These are phyloP conservation scores for Moniliophthora roreri DNA, from an alignment of 1,284 basidiomycete genomes.

Conservation along the genomic window DNA sequence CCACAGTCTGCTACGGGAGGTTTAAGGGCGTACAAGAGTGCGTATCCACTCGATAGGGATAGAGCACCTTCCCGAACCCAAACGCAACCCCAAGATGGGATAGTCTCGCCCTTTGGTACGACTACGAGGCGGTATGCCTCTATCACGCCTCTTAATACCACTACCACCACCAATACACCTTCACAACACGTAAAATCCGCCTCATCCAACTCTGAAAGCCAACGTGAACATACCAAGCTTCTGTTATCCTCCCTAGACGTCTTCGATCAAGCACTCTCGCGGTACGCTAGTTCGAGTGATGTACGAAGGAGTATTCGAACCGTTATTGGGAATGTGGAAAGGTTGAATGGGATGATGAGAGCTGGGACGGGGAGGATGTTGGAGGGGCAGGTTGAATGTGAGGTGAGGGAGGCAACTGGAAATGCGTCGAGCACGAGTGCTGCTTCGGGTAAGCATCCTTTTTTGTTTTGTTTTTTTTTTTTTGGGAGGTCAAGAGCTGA, in stretches of 20 bases:
- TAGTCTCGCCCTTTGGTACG: constrained; percentile 23
- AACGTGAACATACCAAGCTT: constrained; percentile 57
- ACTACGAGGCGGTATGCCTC: constrained; percentile 2
- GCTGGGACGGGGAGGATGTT: constrained; percentile 54
- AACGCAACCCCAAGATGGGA: constrained; percentile 19
- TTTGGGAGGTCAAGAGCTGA: no score
- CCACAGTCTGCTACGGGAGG: no score
- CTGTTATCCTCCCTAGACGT: constrained; percentile 67
- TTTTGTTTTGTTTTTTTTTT: no score
- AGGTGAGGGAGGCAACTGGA: constrained; percentile 49
- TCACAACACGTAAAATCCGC: no score
- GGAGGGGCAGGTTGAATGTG: constrained; percentile 71
- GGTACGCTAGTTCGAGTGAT: constrained; percentile 44
- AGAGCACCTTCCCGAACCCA: constrained; percentile 24
- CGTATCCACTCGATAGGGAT: constrained; percentile 19
- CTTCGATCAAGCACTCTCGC: constrained; percentile 65
- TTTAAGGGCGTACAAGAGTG: constrained; percentile 29
- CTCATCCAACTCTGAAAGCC: no score
- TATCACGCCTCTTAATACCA: neutral
- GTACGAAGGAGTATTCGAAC: constrained; percentile 58
- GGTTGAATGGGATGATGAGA: constrained; percentile 60
- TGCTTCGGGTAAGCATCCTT: no score
- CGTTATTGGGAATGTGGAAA: constrained; percentile 64
- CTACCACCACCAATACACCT: neutral
- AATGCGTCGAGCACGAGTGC: no score